Percentiles rank a stretch among this genome's conserved stretches.
phyloP scores from a whole-genome alignment of 2,329 filamentous ascomycete genomes.

The Botryosphaeria dothidea region DNA sequence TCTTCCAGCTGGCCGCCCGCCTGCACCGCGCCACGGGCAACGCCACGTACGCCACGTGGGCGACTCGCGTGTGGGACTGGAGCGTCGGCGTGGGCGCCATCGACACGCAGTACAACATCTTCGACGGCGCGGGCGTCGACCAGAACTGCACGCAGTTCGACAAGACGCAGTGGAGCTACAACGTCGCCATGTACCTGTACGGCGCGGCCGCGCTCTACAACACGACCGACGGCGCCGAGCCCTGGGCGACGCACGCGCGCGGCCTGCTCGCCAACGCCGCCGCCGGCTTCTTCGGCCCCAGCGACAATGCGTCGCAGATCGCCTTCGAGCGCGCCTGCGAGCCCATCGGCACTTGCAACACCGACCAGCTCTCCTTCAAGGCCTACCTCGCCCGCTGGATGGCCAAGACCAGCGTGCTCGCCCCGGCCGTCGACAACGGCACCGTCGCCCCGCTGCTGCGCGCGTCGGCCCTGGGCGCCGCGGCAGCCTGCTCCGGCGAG shows the following conservation, averaged over 20 bases:
- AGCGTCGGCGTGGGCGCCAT: constrained; percentile 56
- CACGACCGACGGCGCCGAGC: constrained; percentile 52
- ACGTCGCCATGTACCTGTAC: constrained; percentile 47
- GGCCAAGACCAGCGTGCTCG: constrained; percentile 41
- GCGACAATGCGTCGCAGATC: constrained; percentile 50
- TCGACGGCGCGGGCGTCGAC: constrained; percentile 45
- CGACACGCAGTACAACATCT: constrained; percentile 42
- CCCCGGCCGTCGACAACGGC: constrained; percentile 33
- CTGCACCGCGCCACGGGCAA: constrained; percentile 79
- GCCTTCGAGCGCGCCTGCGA: constrained; percentile 54
- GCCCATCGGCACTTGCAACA: constrained; percentile 46
- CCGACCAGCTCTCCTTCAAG: constrained; percentile 50
- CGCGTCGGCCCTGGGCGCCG: constrained; percentile 58
- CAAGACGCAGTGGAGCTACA: constrained; percentile 50
- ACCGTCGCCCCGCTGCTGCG: constrained; percentile 54
- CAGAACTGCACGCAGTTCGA: constrained; percentile 46
- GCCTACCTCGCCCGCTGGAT: constrained; percentile 47
- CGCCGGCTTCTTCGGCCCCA: constrained; percentile 57
- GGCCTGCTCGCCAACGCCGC: constrained; percentile 58
- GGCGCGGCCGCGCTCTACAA: constrained; percentile 52
- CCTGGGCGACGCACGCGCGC: constrained; percentile 58
- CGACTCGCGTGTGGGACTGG: constrained; percentile 64
- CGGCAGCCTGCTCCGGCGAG: constrained; percentile 55
- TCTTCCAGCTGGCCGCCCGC: constrained; percentile 63
- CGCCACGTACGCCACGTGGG: constrained; percentile 75